phyloP scores from a whole-genome alignment of 768 basidiomycete genomes.

The Phylloporus rhodoxanthus region DNA sequence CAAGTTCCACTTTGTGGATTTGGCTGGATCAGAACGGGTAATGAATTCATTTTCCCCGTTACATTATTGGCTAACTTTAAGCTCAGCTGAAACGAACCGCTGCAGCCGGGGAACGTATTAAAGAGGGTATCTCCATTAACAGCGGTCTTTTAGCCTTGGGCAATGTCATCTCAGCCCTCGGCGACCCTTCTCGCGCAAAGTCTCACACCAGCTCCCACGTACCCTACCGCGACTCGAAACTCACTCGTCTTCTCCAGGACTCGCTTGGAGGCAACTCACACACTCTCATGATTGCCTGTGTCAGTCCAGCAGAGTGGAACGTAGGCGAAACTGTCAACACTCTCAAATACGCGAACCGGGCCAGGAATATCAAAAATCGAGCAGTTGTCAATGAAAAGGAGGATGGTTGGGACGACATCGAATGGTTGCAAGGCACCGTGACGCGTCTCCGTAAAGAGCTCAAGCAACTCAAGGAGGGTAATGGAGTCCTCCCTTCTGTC shows the following conservation, averaged over 20 bases:
- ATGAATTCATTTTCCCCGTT: conserved; percentile 14
- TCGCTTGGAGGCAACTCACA: conserved; percentile 96
- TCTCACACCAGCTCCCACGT: conserved; percentile 82
- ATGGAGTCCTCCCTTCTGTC: conserved; percentile 23
- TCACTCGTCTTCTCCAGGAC: conserved; percentile 74
- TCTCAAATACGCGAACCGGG: conserved; percentile 95
- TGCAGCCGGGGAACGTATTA: conserved; percentile 92
- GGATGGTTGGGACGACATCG: conserved; percentile 97
- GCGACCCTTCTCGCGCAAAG: conserved; percentile 85
- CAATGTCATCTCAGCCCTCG: conserved; percentile 97
- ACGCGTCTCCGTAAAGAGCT: conserved; percentile 82
- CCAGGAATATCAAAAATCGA: conserved; percentile 94
- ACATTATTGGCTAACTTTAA: conserved; percentile 14
- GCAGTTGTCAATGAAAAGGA: conserved; percentile 91
- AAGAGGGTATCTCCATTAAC: conserved; percentile 99
- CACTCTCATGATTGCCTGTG: conserved; percentile 98
- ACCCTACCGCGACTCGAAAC: conserved; percentile 97
- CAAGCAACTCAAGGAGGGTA: conserved; percentile 70
- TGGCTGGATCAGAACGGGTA: conserved; percentile 94
- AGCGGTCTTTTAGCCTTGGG: conserved; percentile 92
- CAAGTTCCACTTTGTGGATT: conserved; percentile 98
- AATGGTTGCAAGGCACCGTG: conserved; percentile 89
- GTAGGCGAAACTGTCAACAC: conserved; percentile 90
- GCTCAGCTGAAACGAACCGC: conserved; percentile 89
- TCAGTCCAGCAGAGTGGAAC: conserved; percentile 95